Conservation (phyloP, 345 rosid species). For the Excoecaria cochinchinensis region DNA sequence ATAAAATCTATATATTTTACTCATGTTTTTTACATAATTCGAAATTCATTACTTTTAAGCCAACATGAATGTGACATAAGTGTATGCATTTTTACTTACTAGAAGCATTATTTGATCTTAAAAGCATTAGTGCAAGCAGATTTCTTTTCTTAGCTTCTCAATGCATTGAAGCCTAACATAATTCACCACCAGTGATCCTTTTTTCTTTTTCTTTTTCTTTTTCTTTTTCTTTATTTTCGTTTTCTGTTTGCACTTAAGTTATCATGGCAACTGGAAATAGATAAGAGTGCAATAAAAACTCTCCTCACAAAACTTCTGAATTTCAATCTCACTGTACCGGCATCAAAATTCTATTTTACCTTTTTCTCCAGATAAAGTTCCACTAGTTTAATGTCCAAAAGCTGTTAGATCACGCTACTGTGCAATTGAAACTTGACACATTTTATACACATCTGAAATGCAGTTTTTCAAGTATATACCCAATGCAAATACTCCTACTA, state of each 20-base stretch:
- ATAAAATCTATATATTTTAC: background rate
- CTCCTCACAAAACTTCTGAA: background rate
- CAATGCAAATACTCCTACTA: background rate
- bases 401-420: background rate
- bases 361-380: background rate
- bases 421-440: background rate
- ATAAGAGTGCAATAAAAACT: background rate
- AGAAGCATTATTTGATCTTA: no score
- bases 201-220: background rate
- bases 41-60: background rate
- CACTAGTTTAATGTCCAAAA: background rate
- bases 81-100: no score
- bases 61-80: no score
- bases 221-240: no score
- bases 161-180: no score
- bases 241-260: background rate
- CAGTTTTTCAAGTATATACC: background rate
- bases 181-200: background rate
- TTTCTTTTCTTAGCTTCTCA: no score
- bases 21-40: background rate
- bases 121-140: no score
- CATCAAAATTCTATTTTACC: background rate
- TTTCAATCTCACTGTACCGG: background rate
- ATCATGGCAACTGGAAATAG: background rate
- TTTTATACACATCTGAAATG: background rate